Base-by-base conservation (phyloP, 768 basidiomycete species). In the Trametes meyenii region DNA sequence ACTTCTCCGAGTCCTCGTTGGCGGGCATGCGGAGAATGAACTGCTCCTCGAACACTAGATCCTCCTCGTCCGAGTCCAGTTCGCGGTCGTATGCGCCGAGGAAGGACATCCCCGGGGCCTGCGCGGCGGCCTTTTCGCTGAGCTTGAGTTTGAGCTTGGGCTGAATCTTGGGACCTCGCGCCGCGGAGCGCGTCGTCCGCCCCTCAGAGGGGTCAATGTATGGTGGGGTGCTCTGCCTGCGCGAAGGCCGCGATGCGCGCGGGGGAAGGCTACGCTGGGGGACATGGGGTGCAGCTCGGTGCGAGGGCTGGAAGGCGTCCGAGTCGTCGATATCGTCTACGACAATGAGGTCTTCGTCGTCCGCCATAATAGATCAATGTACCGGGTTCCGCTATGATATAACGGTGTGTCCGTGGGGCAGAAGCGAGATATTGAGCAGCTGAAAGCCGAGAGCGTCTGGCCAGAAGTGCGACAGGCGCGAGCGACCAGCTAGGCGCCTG, bases 21-120 rank as follows among this genome's bases (percentile, higher is more conserved):
- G 88, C 84, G 0, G 92, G 93, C 81, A 98, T 85, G 29, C 96
- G 76, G 35, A 99, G 77, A 56, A 99, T 88, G 70, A 98, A 98
- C 69, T 98, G 96, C 75, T 99, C 97, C 75, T 99, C 97, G 67
- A 98, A 97, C 16, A 88, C 87, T 60, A 98, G 74, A 59, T 97
- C 96, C 60, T 97, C 95, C 48, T 95, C 93, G 69, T 98, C 94
- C 51, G 92, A 95, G 73, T 98, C 96, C 54, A 98, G 78, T 71
- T 98, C 96, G 44, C 95, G 81, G 77, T 98, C 96, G 73, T 95
- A 98, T 13, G 88, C 82, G 7, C 96, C 96, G 57, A 96, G 76
- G 73, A 95, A 96, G 35, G 89, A 91, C 85, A 86, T 90, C 61
- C 92, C 93, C 52, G 88, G 90, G 33, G 89, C 89, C 69, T 89